Conservation (phyloP, 768 basidiomycete species). For the Podaxis sp. region DNA sequence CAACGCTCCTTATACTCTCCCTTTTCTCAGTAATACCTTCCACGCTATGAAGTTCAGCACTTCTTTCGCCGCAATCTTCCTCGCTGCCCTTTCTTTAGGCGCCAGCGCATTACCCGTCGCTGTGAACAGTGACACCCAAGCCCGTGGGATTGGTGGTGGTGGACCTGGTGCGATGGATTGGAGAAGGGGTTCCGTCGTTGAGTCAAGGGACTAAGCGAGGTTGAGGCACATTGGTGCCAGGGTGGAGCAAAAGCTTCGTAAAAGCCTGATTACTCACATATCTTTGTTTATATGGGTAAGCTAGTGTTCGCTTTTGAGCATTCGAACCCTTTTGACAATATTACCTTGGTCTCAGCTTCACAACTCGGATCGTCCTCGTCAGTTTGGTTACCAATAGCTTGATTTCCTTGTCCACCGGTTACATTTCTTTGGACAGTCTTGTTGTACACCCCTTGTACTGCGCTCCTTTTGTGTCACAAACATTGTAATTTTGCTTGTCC, state of each 20-base stretch:
- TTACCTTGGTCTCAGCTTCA: neutral
- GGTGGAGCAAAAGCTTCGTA: neutral
- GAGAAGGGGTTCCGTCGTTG: neutral
- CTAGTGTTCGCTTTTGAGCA: neutral
- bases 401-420: neutral
- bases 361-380: neutral
- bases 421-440: neutral
- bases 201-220: neutral
- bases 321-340: neutral
- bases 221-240: neutral
- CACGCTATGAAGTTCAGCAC: neutral
- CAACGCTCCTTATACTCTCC: slow-evolving; percentile 7
- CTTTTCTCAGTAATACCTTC: neutral
- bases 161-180: neutral
- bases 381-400: neutral
- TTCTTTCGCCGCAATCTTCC: neutral
- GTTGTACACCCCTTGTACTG: neutral
- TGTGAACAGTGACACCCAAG: neutral
- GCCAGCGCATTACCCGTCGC: slow-evolving; percentile 7
- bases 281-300: neutral
- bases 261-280: neutral
- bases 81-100: slow-evolving; percentile 1
- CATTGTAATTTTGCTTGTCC: neutral
- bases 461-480: neutral
- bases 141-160: slow-evolving; percentile 4